phyloP scores from a whole-genome alignment of 2,329 filamentous ascomycete genomes.

The Trichoderma sp. region DNA sequence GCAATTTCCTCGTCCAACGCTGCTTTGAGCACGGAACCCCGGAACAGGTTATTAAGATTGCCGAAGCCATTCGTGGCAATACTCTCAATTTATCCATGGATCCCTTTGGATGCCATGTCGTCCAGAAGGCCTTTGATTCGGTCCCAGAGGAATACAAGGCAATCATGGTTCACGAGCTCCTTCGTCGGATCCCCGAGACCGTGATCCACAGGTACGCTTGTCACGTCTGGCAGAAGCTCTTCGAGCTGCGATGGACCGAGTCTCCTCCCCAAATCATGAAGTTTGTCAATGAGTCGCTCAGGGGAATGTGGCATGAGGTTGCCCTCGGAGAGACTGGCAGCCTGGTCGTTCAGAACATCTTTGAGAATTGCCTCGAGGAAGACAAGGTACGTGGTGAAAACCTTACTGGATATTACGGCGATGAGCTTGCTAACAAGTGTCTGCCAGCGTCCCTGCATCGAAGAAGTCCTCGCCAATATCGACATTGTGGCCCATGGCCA shows the following conservation, averaged over 20 bases:
- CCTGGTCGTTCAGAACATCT: constrained; percentile 98
- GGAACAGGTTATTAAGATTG: constrained; percentile 93
- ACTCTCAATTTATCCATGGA: constrained; percentile 97
- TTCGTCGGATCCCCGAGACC: constrained; percentile 93
- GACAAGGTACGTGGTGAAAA: constrained; percentile 73
- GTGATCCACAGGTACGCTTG: constrained; percentile 98
- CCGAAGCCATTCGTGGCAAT: constrained; percentile 89
- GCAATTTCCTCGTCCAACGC: constrained; percentile 96
- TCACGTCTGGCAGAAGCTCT: constrained; percentile 99
- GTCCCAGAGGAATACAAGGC: constrained; percentile 98
- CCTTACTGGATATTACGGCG: neutral
- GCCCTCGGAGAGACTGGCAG: constrained; percentile 96
- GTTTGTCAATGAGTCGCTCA: constrained; percentile 92
- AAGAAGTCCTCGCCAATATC: constrained; percentile 92
- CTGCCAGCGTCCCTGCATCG: constrained; percentile 85
- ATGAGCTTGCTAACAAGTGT: constrained; percentile 31
- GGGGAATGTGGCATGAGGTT: constrained; percentile 98
- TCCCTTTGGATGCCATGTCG: constrained; percentile 95
- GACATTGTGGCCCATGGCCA: constrained; percentile 96
- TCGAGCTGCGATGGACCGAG: constrained; percentile 93
- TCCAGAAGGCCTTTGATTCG: constrained; percentile 98
- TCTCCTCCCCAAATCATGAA: constrained; percentile 98
- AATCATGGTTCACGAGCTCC: constrained; percentile 96
- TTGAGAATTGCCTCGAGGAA: constrained; percentile 97
- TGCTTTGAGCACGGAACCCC: constrained; percentile 98